A percentile compares a stretch with the other conserved stretches of the same genome.
Conservation (phyloP, 2,329 filamentous ascomycete genomes). For the Xylaria sp. region DNA sequence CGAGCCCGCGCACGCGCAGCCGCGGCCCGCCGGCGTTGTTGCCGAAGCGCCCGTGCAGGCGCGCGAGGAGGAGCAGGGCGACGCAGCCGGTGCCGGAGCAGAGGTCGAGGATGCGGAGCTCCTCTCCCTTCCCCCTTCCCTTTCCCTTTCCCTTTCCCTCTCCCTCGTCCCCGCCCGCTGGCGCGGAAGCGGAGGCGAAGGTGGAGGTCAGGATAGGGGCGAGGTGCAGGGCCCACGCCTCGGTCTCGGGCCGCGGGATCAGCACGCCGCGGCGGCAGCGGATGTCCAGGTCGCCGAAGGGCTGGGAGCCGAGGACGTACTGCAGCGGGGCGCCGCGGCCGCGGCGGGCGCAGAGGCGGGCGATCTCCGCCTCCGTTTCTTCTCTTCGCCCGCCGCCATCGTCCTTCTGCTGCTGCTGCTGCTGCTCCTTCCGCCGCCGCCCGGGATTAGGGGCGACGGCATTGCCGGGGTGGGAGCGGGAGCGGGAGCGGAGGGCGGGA, state of each 20-base stretch:
- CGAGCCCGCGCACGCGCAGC: conserved; percentile 67
- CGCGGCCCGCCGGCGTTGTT: too few species aligned
- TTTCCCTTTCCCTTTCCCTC: conserved; percentile 7
- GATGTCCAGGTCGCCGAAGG: conserved; percentile 83
- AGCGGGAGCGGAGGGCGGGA: too few species aligned
- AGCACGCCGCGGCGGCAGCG: conserved; percentile 76
- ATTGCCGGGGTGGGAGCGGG: background rate
- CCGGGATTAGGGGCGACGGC: too few species aligned
- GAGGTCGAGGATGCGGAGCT: conserved; percentile 73
- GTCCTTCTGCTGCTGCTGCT: background rate
- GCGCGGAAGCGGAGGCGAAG: background rate
- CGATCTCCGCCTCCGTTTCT: conserved; percentile 28
- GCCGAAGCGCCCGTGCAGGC: conserved; percentile 52
- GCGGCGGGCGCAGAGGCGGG: conserved; percentile 51
- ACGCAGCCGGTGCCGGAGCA: conserved; percentile 95
- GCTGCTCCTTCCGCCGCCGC: background rate
- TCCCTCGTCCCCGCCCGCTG: conserved; percentile 12
- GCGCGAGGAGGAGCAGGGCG: conserved; percentile 71
- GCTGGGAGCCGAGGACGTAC: conserved; percentile 86
- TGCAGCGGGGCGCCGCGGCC: conserved; percentile 76
- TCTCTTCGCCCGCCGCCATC: too few species aligned
- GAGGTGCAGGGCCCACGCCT: conserved; percentile 65
- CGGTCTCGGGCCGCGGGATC: conserved; percentile 81
- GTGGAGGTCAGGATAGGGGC: conserved; percentile 44
- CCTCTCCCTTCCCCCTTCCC: conserved; percentile 9